Evolutionary conservation across 2,329 filamentous ascomycete species (phyloP), one percentile per base, ranked within the genome.

Genomic region (Trichoderma gracile): DNA sequence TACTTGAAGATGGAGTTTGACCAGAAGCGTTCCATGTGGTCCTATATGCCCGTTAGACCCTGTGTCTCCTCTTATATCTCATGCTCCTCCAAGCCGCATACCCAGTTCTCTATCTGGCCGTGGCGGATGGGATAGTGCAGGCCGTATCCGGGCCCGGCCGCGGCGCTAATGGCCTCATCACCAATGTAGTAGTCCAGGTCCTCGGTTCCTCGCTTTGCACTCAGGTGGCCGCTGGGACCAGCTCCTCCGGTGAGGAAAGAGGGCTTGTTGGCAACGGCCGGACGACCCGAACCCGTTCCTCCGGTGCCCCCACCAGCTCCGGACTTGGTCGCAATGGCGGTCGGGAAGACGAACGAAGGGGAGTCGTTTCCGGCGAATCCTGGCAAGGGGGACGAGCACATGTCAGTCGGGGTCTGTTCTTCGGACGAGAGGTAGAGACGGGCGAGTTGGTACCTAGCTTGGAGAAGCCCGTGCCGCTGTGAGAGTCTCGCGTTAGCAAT

Each of bases 1-100:
- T 99, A 99, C 78, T 99, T 99, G 87, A 99, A 99, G 80, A 99
- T 99, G 68, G 95, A 99, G 82, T 98, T 98, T 70, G 96, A 98
- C 95, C 95, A 99, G 82, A 98, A 99, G 68, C 95, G 89, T 79
- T 99, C 95, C 95, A 99, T 99, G 74, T 97, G 92, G 79, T 99
- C 95, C 91, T 95, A 70, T 6, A 9, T 33, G 66, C 62, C 67
- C 6, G 72, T 79, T 68, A 78, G 75, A 66, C 10, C 42, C 42
- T 5, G n/a, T 33, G 1, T 66, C 57, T 40, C 27, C n/a, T 38
- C 19, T 9, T 5, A 38, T n/a, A 38, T n/a, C 10, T 17, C 19
- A 21, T n/a, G 19, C 4, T 38, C 40, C 19, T 14, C 27, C 33
- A 14, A 23, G 17, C 19, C 62, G 53, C 86, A 64, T 82, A 95